Evolutionary conservation across 805 yeast genomes (phyloP).

Genomic region (Nakazawaea ambrosiae): DNA sequence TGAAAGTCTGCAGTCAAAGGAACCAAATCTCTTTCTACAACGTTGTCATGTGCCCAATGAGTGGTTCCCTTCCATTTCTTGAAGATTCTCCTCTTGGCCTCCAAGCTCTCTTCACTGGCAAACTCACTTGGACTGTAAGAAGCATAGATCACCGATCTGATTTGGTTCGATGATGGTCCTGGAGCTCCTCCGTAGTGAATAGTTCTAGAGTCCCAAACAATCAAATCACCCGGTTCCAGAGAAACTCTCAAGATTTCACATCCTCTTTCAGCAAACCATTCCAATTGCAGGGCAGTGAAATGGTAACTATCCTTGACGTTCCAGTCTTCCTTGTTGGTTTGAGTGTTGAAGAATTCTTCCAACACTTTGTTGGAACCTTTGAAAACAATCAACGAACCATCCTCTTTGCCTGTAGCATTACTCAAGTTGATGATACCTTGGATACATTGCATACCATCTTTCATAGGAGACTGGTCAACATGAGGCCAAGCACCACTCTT

Average conservation of each 20-base stretch:
- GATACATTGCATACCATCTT: slow-evolving; percentile 22
- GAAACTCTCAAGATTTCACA: slow-evolving; percentile 22
- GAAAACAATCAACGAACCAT: slow-evolving; percentile 26
- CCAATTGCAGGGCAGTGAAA: slow-evolving; percentile 16
- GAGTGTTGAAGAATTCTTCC: slow-evolving; percentile 20
- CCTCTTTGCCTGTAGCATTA: slow-evolving; percentile 19
- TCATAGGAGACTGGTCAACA: slow-evolving; percentile 27
- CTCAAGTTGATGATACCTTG: slow-evolving; percentile 27
- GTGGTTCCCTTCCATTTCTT: slow-evolving; percentile 21
- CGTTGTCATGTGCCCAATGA: slow-evolving; percentile 27
- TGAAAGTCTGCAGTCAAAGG: slow-evolving; percentile 17
- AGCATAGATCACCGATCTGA: slow-evolving; percentile 24
- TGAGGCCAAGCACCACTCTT: slow-evolving; percentile 23
- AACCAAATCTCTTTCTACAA: slow-evolving; percentile 13
- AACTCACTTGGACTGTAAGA: slow-evolving; percentile 26
- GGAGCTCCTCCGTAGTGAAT: slow-evolving; percentile 26
- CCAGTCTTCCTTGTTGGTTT: slow-evolving; percentile 18
- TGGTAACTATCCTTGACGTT: slow-evolving; percentile 14
- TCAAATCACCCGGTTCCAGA: slow-evolving; percentile 27
- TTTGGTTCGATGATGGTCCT: slow-evolving; percentile 16
- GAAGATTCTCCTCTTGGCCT: slow-evolving; percentile 17
- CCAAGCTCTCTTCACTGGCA: slow-evolving; percentile 21
- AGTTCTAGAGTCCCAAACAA: slow-evolving; percentile 28
- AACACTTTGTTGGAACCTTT: slow-evolving; percentile 18
- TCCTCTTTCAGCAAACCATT: slow-evolving; percentile 23